Base-by-base conservation (phyloP, 2,329 filamentous ascomycete genomes). In the Dothideomycetes sp. region DNA sequence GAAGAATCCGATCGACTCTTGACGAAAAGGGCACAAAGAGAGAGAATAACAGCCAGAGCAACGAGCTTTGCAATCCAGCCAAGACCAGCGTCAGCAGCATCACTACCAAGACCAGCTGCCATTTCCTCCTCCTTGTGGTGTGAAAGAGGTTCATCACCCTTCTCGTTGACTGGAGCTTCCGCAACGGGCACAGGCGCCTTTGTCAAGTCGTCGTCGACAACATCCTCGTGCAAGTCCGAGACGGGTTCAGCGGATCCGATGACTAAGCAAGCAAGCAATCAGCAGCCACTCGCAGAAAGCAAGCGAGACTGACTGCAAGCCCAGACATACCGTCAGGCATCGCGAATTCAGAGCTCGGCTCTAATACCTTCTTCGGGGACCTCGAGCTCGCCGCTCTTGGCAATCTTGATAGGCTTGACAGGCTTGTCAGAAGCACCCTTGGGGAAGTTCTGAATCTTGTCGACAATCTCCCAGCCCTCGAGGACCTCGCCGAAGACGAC, bases 291-390 rank as follows among this genome's bases (percentile, higher is more conserved):
- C 32, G 24, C 8, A 41, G 59, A 55, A 33, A 36, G 57, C 57
- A 56, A 55, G 27, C 51, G 36, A 31, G 43, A 36, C 54, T 29
- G 29, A n/a, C n/a, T n/a, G n/a, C n/a, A n/a, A n/a, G 45, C 36
- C 42, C 40, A 44, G 23, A 57, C 51, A 49, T 54, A 49, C 46
- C 47, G 48, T 43, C 44, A 48, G 31, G 41, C 49, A 27, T n/a
- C n/a, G n/a, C 50, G 50, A 51, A 67, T 70, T 75, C 82, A 91
- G 66, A 91, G 82, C 69, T 91, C 84, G 68, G 80, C 76, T 69
- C 87, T 82, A 71, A 86, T 89, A 91, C 85, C 85, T 91, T 91
- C 85, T 71, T 78, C 71, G 62, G 84, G 82, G 51, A 88, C 80
- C 63, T 80, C 74, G 54, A 91, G 70, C 73, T 89, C 84, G 64